Evolutionary conservation across 192 early-diverging fungal species (phyloP), one percentile per base, ranked within the genome.

Genomic region (Diversispora epigaea): DNA sequence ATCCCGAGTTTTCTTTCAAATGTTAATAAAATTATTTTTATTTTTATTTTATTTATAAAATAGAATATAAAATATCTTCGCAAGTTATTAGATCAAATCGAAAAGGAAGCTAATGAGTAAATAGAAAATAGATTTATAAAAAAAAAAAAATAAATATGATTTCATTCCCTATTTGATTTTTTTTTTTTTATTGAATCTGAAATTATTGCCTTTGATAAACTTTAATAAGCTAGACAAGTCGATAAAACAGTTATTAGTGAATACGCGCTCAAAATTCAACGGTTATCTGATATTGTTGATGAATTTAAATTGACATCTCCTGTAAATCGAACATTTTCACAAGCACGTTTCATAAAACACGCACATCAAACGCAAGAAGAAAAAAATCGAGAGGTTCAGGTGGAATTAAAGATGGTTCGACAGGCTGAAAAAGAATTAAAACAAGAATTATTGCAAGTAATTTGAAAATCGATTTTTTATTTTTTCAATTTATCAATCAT

Each of bases 231-330:
- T 14, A 52, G 73, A 40, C 44, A 64, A 10, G 44, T 75, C 4
- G 73, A 75, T 65, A 75, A 63, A 40, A 75, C 73, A 64, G 73
- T 61, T 8, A 65, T 64, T 22, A 75, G 73, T 41, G 73, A 75
- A 52, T 75, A 75, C 39, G 21, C 60, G 4, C 60, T 45, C 5
- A 75, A 75, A 54, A 75, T 75, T 6, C 44, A 65, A 64, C 43
- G 44, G 50, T 65, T 75, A 64, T 52, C 46, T 6, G 22, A 75
- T 39, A 64, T 75, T 10, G 58, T 50, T 47, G 73, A 75, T 64
- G 73, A 75, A 75, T 64, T 52, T 47, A 75, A 75, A 75, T 47
- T 75, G 47, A 61, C 32, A 50, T 75, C 73, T n/a, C 73, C 73
- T 39, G 49, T 75, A 8, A 52, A 19, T 75, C 73, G 73, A 19